Evolutionary conservation across 2,329 filamentous ascomycete genomes (phyloP), one percentile per base, ranked within the genome.

Genomic region (Piedraia hortae): DNA sequence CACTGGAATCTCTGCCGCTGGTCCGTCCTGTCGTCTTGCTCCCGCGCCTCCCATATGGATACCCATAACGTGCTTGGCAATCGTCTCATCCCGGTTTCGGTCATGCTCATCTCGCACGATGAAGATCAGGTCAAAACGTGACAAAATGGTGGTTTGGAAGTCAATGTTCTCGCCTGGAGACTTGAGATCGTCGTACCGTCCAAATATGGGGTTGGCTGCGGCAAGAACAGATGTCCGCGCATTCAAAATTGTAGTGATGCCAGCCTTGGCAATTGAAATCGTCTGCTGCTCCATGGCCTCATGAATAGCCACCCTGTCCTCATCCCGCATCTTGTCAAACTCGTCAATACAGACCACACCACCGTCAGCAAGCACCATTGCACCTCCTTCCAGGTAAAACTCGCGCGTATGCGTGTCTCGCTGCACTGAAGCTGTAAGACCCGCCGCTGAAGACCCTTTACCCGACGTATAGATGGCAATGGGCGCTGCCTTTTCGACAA

Each of bases 231-330:
- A 91, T 1, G 85, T 97, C 38, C 85, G 58, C 7, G 85, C 80
- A 39, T 97, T 97, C 23, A 97, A 61, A 31, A 97, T 93, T 0
- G 85, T 97, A 1, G 85, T 97, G 41, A 97, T 97, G 36, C 85
- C 85, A 1, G 85, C 85, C 50, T 97, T 93, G 31, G 85, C 85
- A 36, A 97, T 93, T 6, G 85, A 93, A 28, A 97, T 97, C 0
- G 85, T 97, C 47, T 97, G 85, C 50, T 97, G 85, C 44, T 97
- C 85, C 85, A 97, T 97, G 26, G 85, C 85, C 59, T 97, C 85
- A 56, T 97, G 85, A 33, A 97, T 97, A 2, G 85, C 85, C 4
- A 93, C 85, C 35, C 85, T 63, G 37, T 97, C 85, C 45, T 97
- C 85, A 42, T 97, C 85, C 30, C 85, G 62, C 85, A 97, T 97